These are phyloP conservation scores for Amanita rubescens DNA, from an alignment of 768 basidiomycete genomes.

Conservation along the genomic window DNA sequence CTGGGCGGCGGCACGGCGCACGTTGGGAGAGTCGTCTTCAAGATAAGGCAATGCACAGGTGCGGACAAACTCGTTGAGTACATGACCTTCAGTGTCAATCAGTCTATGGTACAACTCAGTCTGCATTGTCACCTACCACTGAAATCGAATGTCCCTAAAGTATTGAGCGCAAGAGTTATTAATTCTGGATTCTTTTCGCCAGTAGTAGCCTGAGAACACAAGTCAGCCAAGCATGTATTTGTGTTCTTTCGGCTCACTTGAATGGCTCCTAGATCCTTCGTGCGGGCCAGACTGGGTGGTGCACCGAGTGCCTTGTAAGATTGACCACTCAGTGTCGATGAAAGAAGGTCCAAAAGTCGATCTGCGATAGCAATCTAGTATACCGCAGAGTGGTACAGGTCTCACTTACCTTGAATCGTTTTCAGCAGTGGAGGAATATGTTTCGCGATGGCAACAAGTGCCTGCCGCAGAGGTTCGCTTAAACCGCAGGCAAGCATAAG, in stretches of 20 bases:
- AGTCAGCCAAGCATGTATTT: constrained; percentile 5
- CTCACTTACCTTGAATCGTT: constrained; percentile 75
- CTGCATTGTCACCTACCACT: constrained; percentile 46
- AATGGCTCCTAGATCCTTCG: constrained; percentile 43
- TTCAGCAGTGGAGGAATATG: constrained; percentile 86
- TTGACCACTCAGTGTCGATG: constrained; percentile 73
- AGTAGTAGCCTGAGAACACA: constrained; percentile 29
- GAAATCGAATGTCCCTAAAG: constrained; percentile 91
- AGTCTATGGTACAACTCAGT: neutral
- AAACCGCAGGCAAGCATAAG: constrained; percentile 93
- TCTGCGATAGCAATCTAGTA: constrained; percentile 37
- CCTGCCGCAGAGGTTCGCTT: constrained; percentile 81
- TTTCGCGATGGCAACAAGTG: constrained; percentile 75
- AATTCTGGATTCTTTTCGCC: constrained; percentile 59
- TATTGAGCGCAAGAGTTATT: constrained; percentile 76
- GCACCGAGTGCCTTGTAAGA: constrained; percentile 86
- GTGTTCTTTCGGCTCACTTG: constrained; percentile 30
- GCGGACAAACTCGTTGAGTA: constrained; percentile 93
- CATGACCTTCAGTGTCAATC: constrained; percentile 53
- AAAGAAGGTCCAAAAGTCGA: constrained; percentile 81
- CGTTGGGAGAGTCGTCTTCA: constrained; percentile 85
- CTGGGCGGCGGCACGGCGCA: constrained; percentile 82
- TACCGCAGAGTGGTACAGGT: neutral
- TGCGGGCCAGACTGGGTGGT: constrained; percentile 51
- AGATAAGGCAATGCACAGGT: constrained; percentile 87